Evolutionary conservation across 441 rosid species (phyloP).

Genomic region (Bruguiera hainesii): DNA sequence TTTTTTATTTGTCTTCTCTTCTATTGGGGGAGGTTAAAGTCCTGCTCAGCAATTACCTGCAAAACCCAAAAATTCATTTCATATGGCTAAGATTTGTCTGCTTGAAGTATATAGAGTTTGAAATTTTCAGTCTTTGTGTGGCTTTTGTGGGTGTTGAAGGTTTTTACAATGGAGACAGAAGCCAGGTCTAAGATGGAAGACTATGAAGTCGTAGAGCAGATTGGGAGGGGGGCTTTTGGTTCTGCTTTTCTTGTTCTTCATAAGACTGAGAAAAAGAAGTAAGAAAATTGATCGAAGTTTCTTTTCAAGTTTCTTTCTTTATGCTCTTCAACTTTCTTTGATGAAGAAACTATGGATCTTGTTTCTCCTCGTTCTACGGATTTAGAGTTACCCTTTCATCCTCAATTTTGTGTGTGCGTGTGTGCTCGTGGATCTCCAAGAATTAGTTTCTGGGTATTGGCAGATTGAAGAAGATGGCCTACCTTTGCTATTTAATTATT

Average conservation of each 20-base stretch:
- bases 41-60: background rate
- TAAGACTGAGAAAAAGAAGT: constrained; percentile 62
- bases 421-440: background rate
- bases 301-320: background rate
- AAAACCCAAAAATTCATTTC: constrained; percentile 2
- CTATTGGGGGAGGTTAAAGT: background rate
- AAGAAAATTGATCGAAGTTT: constrained; percentile 17
- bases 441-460: constrained; percentile 5
- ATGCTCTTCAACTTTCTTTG: constrained; percentile 6
- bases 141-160: constrained; percentile 24
- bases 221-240: constrained; percentile 75
- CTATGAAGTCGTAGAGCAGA: constrained; percentile 77
- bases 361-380: background rate
- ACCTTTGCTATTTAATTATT: background rate
- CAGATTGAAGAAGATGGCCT: constrained; percentile 15
- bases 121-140: constrained; percentile 2
- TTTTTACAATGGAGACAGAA: constrained; percentile 50
- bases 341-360: constrained; percentile 8
- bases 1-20: background rate
- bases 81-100: background rate
- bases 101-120: constrained; percentile 2
- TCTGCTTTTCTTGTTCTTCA: constrained; percentile 87
- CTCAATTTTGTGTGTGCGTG: background rate
- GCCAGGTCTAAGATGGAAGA: constrained; percentile 62
- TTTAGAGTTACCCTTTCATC: background rate